A percentile compares a stretch with the other conserved stretches of the same genome.
Evolutionary conservation across 805 yeast species (phyloP).

Genomic region (Candida sanyiensis): DNA sequence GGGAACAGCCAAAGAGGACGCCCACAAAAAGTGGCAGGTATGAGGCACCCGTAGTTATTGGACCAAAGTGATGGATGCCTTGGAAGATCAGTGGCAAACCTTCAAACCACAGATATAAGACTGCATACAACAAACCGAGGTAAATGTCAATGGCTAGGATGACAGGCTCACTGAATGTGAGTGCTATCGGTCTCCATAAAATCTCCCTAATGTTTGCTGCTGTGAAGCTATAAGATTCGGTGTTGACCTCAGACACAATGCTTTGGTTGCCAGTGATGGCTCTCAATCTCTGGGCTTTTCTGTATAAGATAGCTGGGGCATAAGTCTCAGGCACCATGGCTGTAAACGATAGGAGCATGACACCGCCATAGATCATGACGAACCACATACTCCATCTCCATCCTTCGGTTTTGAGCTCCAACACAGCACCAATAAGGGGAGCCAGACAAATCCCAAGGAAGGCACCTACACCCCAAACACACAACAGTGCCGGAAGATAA

Average conservation of each 20-base stretch:
- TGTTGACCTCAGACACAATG: conserved; percentile 33
- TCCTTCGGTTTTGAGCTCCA: conserved; percentile 36
- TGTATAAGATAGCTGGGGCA: conserved; percentile 37
- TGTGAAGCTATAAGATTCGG: conserved; percentile 16
- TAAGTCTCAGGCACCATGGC: conserved; percentile 47
- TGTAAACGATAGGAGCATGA: conserved; percentile 30
- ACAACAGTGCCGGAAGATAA: conserved; percentile 41
- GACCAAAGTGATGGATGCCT: conserved; percentile 40
- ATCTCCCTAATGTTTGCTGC: conserved; percentile 27
- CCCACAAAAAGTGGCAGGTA: conserved; percentile 46
- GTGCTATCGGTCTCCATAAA: conserved; percentile 44
- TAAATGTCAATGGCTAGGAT: conserved; percentile 48
- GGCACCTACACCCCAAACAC: conserved; percentile 49
- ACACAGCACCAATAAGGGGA: conserved; percentile 50
- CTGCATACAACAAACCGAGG: conserved; percentile 46
- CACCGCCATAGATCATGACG: conserved; percentile 36
- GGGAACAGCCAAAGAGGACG: conserved; percentile 31
- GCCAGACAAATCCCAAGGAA: conserved; percentile 52
- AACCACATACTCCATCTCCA: conserved; percentile 58
- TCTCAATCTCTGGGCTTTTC: conserved; percentile 45
- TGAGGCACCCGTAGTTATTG: conserved; percentile 42
- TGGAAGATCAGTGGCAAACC: conserved; percentile 53
- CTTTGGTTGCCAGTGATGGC: conserved; percentile 43
- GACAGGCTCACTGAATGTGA: conserved; percentile 50
- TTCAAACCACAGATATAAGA: conserved; percentile 53